A percentile compares a stretch with the other conserved stretches of the same genome.
Conservation (phyloP, 148 eudicot genomes). For the Pharnaceum exiguum region DNA sequence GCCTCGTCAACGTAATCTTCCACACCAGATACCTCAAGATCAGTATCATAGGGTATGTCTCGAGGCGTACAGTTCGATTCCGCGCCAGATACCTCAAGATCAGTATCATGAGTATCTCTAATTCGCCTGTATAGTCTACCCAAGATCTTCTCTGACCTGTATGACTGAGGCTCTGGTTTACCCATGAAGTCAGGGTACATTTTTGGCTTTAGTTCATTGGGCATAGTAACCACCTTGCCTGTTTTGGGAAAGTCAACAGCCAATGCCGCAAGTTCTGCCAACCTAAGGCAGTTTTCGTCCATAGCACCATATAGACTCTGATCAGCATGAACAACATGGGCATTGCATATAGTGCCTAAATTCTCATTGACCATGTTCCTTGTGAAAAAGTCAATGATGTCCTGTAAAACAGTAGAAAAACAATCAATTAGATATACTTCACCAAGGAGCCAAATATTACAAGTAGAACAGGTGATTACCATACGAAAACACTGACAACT, state of each 20-base stretch:
- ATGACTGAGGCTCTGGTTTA: constrained; percentile 56
- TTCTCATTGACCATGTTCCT: constrained; percentile 81
- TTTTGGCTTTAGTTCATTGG: constrained; percentile 69
- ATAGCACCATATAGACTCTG: constrained; percentile 52
- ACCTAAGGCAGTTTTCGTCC: constrained; percentile 59
- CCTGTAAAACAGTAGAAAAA: constrained; percentile 35
- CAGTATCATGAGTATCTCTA: constrained; percentile 38
- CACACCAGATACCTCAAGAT: constrained; percentile 60
- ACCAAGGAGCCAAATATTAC: too few relatives aligned
- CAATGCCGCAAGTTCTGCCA: constrained; percentile 83
- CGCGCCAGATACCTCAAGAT: constrained; percentile 22
- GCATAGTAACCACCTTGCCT: constrained; percentile 65
- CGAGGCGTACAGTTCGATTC: constrained; percentile 20
- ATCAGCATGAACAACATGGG: constrained; percentile 95
- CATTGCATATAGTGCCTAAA: constrained; percentile 84
- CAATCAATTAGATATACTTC: too few relatives aligned
- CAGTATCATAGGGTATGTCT: constrained; percentile 45
- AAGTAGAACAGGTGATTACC: too few relatives aligned
- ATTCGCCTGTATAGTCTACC: constrained; percentile 67
- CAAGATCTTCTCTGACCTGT: constrained; percentile 58
- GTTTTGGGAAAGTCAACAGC: constrained; percentile 98
- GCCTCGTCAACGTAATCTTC: constrained; percentile 46
- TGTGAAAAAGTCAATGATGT: constrained; percentile 73
- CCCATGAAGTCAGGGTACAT: constrained; percentile 95
- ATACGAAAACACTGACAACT: too few relatives aligned